Percentiles rank a stretch among this genome's conserved stretches.
phyloP scores from a whole-genome alignment of 768 basidiomycete species.

The Tubosaeta brunneosetosa region DNA sequence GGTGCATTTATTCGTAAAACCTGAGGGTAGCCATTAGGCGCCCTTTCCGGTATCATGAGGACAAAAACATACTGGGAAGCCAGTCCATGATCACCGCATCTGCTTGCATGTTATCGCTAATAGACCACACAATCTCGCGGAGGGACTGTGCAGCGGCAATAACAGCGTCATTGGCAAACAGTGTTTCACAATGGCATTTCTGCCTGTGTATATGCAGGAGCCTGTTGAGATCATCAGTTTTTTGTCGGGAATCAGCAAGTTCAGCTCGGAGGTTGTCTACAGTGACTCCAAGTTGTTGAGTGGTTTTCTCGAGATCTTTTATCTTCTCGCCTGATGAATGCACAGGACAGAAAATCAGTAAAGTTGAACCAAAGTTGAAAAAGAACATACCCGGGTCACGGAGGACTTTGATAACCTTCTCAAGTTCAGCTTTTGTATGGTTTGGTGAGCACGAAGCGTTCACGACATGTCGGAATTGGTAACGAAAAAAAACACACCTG shows the following conservation, averaged over 20 bases:
- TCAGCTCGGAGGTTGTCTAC: not conserved
- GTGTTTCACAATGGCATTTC: constrained; percentile 2
- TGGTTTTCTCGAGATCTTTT: not conserved
- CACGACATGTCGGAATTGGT: too few species aligned
- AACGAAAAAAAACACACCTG: too few species aligned
- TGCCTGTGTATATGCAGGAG: constrained; percentile 1
- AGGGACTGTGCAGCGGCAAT: not conserved
- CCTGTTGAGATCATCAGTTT: not conserved
- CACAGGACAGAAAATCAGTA: not conserved
- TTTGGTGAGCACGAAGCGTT: too few species aligned
- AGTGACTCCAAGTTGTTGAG: too few species aligned
- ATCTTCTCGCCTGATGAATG: not conserved
- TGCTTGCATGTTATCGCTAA: not conserved
- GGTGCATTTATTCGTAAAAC: not conserved
- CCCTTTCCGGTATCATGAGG: fast-evolving
- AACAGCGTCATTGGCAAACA: not conserved
- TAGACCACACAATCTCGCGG: not conserved
- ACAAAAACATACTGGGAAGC: constrained; percentile 1
- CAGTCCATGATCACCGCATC: not conserved
- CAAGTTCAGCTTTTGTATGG: too few species aligned
- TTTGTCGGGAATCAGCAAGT: not conserved
- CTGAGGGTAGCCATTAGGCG: not conserved
- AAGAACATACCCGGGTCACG: not conserved
- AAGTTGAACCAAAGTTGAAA: too few species aligned
- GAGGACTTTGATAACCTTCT: too few species aligned